A percentile compares a stretch with the other conserved stretches of the same genome.
Conservation (phyloP, 2,329 filamentous ascomycete species). For the Fusarium tjaetaba region DNA sequence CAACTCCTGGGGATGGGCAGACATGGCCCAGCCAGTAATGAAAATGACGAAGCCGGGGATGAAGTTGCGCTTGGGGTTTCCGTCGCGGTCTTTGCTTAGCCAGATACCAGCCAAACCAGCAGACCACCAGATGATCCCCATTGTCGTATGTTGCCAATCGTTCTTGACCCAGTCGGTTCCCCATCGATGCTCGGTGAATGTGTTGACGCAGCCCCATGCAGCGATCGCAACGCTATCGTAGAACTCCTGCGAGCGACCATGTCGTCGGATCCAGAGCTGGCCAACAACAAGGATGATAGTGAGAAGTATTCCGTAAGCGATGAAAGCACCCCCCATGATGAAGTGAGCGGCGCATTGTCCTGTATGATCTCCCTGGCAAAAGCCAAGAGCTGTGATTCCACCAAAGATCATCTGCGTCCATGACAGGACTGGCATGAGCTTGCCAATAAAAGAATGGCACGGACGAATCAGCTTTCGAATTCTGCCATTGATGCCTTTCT, state of each 20-base stretch:
- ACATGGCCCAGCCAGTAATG: constrained; percentile 96
- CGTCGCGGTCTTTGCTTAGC: constrained; percentile 86
- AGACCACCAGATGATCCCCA: constrained; percentile 99
- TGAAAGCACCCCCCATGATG: constrained; percentile 98
- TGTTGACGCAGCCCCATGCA: constrained; percentile 96
- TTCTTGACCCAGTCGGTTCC: constrained; percentile 89
- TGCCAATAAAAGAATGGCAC: constrained; percentile 84
- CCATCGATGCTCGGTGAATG: constrained; percentile 97
- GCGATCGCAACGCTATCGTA: constrained; percentile 93
- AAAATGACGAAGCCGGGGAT: constrained; percentile 91
- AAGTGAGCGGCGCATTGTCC: constrained; percentile 97
- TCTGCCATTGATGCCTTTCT: constrained; percentile 81
- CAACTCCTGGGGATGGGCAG: constrained; percentile 84
- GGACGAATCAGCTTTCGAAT: constrained; percentile 78
- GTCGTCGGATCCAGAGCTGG: constrained; percentile 84
- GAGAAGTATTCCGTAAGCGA: constrained; percentile 89
- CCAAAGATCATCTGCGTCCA: constrained; percentile 98
- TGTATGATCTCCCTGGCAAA: constrained; percentile 89
- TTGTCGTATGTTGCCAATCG: constrained; percentile 97
- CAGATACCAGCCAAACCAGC: constrained; percentile 91
- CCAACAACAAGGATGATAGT: constrained; percentile 88
- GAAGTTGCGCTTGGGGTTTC: constrained; percentile 89
- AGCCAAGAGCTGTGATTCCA: constrained; percentile 89
- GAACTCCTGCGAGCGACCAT: constrained; percentile 93
- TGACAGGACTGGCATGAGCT: constrained; percentile 83